Conservation (phyloP, 768 basidiomycete species). For the Tricholoma sp. region DNA sequence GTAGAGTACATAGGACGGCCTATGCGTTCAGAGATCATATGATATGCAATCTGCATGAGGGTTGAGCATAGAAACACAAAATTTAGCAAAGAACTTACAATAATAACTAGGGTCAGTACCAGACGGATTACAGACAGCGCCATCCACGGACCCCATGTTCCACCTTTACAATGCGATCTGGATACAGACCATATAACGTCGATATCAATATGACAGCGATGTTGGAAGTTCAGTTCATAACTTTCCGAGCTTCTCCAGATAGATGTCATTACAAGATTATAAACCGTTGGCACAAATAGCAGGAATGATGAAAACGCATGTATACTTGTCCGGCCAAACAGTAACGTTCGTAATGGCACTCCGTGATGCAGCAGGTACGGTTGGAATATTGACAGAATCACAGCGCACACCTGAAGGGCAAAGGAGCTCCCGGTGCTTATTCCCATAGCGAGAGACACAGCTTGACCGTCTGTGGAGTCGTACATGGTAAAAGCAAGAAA, state of each 20-base stretch:
- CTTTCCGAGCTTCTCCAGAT: slow-evolving; percentile 43
- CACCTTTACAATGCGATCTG: slow-evolving; percentile 20
- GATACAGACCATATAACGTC: slow-evolving; percentile 61
- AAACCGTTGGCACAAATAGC: slow-evolving; percentile 46
- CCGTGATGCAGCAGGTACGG: slow-evolving; percentile 28
- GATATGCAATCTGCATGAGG: slow-evolving; percentile 22
- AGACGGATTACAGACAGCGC: slow-evolving; percentile 48
- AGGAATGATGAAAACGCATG: slow-evolving; percentile 40
- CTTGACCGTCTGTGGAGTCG: slow-evolving; percentile 34
- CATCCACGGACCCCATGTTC: slow-evolving; percentile 52
- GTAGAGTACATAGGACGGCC: slow-evolving; percentile 18
- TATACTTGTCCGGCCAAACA: slow-evolving; percentile 25
- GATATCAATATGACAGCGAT: slow-evolving; percentile 58
- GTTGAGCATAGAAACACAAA: slow-evolving; percentile 3
- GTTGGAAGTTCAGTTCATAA: slow-evolving; percentile 28
- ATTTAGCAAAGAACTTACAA: slow-evolving; percentile 38
- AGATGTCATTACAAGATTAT: slow-evolving; percentile 52
- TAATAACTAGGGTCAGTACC: slow-evolving; percentile 41
- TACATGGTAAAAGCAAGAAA: slow-evolving; percentile 51
- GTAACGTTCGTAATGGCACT: slow-evolving; percentile 25
- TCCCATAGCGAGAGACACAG: slow-evolving; percentile 43
- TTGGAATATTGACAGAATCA: slow-evolving; percentile 35
- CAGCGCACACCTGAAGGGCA: slow-evolving; percentile 31
- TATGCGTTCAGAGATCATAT: slow-evolving; percentile 18
- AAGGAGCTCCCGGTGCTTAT: slow-evolving; percentile 38